Evolutionary conservation across 768 basidiomycete genomes (phyloP), one percentile per base, ranked within the genome.

Genomic region (Boletales sp.): DNA sequence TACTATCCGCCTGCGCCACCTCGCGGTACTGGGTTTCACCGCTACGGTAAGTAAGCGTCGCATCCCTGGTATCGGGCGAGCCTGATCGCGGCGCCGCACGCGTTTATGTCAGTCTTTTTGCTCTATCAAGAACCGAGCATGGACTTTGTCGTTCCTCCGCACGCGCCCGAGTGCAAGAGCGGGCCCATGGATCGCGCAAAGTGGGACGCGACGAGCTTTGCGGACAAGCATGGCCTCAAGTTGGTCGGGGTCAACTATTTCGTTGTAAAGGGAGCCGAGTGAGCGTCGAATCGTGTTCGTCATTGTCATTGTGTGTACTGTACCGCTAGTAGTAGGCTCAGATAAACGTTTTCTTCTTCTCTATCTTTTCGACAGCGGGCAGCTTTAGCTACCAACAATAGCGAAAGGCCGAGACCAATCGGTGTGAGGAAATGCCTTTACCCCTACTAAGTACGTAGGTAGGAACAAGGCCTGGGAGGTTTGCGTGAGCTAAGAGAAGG

Each of bases 241-340:
- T 67, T 84, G 6, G 81, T 84, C 17, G 84, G 79, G 12, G 79
- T 73, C 13, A 84, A 79, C 56, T 84, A 76, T 59, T 78, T 84
- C 56, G 50, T 77, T 43, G 75, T 79, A 8, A 61, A 17, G 8
- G 67, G 62, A 2, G 55, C 52, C 8, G 56, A 62, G 17, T 62
- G 43, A 37, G 35, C 1, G 32, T 18, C 5, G 38, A 35, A 48
- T 29, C 18, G n/a, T 11, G 37, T 29, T 14, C 14, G n/a, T 12
- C 1, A 27, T 36, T 4, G 21, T 21, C 21, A 2, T 21, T 21
- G 21, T 21, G 21, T 21, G 21, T 21, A 4, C 21, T 21, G 21
- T 21, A 21, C 21, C 2, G n/a, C n/a, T n/a, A 21, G 2, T 21
- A 21, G 21, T 21, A 21, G 21, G 21, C 21, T 4, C 21, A 21